Conservation (phyloP, 2,329 filamentous ascomycete genomes). For the Diplodia scrobiculata region DNA sequence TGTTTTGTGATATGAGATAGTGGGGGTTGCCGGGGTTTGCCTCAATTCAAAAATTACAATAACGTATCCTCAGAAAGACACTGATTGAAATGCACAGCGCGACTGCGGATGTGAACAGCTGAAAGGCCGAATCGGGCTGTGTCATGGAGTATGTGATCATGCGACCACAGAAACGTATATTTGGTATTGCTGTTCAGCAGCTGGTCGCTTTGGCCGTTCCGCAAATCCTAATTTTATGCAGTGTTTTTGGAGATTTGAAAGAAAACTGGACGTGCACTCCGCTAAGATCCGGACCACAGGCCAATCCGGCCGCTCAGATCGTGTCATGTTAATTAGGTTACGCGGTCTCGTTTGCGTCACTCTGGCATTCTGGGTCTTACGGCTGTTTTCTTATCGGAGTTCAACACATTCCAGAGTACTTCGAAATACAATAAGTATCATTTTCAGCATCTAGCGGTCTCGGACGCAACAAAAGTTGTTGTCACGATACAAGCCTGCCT, state of each 20-base stretch:
- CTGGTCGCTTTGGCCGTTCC: neutral
- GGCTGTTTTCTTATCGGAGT: slow-evolving; percentile 32
- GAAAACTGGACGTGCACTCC: neutral
- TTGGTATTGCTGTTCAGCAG: neutral
- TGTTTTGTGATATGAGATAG: slow-evolving; percentile 1
- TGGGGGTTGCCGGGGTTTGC: slow-evolving; percentile 6
- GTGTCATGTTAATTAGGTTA: neutral
- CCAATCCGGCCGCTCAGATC: neutral
- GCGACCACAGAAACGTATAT: neutral
- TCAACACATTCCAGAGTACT: neutral
- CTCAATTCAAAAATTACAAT: slow-evolving; percentile 15
- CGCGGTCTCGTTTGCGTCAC: neutral
- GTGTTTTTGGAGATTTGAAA: neutral
- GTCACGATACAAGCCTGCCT: neutral
- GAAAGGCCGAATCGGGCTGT: neutral
- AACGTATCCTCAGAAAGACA: neutral
- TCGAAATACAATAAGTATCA: neutral
- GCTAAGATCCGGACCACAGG: neutral
- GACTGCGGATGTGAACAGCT: neutral
- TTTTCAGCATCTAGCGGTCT: neutral
- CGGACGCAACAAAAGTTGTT: neutral
- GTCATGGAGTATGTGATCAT: neutral
- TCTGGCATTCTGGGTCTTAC: neutral
- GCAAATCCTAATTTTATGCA: neutral
- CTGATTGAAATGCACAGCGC: neutral